Evolutionary conservation across 192 early-diverging fungal genomes (phyloP), one percentile per base, ranked within the genome.

Genomic region (Coemansia sp.): DNA sequence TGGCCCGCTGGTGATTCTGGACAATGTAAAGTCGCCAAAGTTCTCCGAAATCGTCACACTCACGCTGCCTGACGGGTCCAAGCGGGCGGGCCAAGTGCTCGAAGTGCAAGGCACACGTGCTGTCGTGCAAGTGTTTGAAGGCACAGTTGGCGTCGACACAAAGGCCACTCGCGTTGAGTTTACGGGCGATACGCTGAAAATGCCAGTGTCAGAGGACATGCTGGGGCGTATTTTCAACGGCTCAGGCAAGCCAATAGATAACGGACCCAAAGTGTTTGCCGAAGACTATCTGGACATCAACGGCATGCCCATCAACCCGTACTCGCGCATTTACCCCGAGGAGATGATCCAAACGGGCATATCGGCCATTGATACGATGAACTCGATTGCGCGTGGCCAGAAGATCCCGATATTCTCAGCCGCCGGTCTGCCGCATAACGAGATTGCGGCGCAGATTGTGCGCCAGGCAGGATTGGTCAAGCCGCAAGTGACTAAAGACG

Each of bases 261-360:
- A 95, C 65, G 96, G 97, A n/a, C 97, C 97, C 57, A 97, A 95
- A 74, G 96, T 99, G 46, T 96, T 99, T 86, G 97, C 97, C 28
- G 96, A 99, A 70, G 97, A 99, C 62, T 99, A 94, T 73, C 80
- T 99, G 72, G 96, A 98, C 78, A 96, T 99, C 72, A 75, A 75
- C 64, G 72, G 81, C 11, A 78, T 74, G 60, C 97, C 97, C 17
- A 99, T 99, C 84, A 99, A 99, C 83, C 97, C 97, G n/a, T 99
- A 85, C 85, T 95, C 92, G 46, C 91, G 97, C 76, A 96, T 97
- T 62, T 99, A 99, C 71, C 97, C 97, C 31, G 95, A 99, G 81
- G 97, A 99, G 85, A 99, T 99, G 97, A 97, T 99, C 64, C 97
- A 99, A 80, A 99, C 97, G 10, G 97, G 97, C 71, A 91, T 99